These are phyloP conservation scores for Syzygium malaccense DNA, from an alignment of 441 rosid species.

Conservation along the genomic window DNA sequence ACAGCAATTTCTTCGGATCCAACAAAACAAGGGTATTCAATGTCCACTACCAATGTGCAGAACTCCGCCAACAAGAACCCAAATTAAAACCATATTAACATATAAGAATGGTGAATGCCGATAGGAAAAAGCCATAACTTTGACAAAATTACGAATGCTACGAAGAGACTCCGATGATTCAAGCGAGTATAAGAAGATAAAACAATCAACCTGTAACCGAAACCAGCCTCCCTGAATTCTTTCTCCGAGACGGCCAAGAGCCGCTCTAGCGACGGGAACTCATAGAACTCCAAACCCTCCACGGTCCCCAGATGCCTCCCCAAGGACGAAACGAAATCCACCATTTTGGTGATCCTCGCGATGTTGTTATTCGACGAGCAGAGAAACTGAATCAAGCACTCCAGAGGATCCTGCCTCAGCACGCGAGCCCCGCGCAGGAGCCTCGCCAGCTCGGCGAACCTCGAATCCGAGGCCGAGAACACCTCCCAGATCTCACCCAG, in stretches of 20 bases:
- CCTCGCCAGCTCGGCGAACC: constrained; percentile 57
- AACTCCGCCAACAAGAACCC: background rate
- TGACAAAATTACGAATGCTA: background rate
- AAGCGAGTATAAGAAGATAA: background rate
- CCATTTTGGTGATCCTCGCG: constrained; percentile 86
- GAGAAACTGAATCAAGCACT: constrained; percentile 77
- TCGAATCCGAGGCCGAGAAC: constrained; percentile 56
- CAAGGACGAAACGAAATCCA: constrained; percentile 55
- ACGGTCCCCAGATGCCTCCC: constrained; percentile 58
- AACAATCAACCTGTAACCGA: constrained; percentile 69
- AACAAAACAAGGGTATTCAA: background rate
- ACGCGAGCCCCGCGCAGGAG: constrained; percentile 76
- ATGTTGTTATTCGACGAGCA: constrained; percentile 92
- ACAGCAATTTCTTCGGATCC: background rate
- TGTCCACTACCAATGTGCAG: background rate
- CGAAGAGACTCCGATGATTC: background rate
- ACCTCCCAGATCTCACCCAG: constrained; percentile 53
- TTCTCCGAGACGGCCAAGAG: constrained; percentile 54
- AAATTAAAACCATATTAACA: background rate
- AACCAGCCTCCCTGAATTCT: constrained; percentile 75
- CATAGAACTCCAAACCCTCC: constrained; percentile 61
- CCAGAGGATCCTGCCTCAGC: constrained; percentile 81
- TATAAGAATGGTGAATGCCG: background rate
- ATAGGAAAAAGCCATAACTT: background rate
- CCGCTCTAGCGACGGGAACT: constrained; percentile 70